A percentile compares a stretch with the other conserved stretches of the same genome.
Conservation (phyloP, 169 alveolate species). For the Babesia microti region DNA sequence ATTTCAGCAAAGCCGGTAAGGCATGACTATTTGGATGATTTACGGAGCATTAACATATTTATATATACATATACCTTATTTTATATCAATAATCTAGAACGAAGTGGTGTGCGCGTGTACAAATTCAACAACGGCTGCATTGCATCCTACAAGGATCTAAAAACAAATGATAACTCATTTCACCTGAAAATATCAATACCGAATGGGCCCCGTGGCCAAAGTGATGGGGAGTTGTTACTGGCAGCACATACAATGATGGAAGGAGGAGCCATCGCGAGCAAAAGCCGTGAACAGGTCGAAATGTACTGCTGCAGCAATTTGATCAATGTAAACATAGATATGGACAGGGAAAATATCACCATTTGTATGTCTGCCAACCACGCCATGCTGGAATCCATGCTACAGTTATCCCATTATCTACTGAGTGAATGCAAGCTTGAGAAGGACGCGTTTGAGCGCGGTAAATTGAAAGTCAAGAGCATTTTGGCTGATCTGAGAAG, state of each 20-base stretch:
- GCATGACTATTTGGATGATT: too few relatives aligned
- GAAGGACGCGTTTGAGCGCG: conserved; percentile 59
- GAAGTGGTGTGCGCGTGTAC: too few relatives aligned
- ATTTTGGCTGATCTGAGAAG: conserved; percentile 78
- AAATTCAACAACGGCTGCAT: too few relatives aligned
- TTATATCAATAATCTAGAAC: too few relatives aligned
- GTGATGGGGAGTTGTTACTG: conserved; percentile 18
- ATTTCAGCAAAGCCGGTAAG: too few relatives aligned
- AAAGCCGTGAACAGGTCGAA: conserved; percentile 66
- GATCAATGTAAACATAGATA: conserved; percentile 57
- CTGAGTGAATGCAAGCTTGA: conserved; percentile 36
- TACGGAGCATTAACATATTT: too few relatives aligned
- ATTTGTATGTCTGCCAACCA: conserved; percentile 50
- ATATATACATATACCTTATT: too few relatives aligned
- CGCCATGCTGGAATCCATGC: conserved; percentile 20
- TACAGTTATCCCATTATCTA: conserved; percentile 16
- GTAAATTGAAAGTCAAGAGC: conserved; percentile 71
- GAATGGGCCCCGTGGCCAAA: too few relatives aligned
- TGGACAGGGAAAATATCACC: conserved; percentile 58
- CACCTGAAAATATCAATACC: too few relatives aligned
- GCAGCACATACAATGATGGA: conserved; percentile 59
- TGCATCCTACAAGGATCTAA: too few relatives aligned
- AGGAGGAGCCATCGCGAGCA: conserved; percentile 70
- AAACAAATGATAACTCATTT: too few relatives aligned
- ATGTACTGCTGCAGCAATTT: conserved; percentile 59